These are phyloP conservation scores for Calonectria montana DNA, from an alignment of 2,329 filamentous ascomycete genomes.

Conservation along the genomic window DNA sequence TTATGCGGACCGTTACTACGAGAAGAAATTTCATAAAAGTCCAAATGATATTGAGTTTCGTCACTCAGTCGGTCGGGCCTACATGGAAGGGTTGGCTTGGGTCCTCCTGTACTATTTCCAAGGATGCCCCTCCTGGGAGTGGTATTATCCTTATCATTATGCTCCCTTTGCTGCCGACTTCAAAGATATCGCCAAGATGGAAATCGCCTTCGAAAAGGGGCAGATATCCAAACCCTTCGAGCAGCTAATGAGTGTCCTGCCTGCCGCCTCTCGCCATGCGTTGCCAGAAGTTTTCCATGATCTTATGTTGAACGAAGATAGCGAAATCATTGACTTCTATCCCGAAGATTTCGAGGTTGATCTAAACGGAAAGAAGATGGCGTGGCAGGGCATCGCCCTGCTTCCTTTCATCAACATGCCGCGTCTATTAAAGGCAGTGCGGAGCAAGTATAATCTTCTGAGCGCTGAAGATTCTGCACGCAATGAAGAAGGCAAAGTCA, in stretches of 20 bases:
- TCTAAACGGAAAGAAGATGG: constrained; percentile 97
- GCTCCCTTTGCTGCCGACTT: constrained; percentile 98
- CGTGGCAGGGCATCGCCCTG: constrained; percentile 95
- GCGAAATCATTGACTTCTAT: constrained; percentile 97
- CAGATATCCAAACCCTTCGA: constrained; percentile 92
- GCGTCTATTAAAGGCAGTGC: constrained; percentile 84
- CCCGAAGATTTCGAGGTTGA: constrained; percentile 94
- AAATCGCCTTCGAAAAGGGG: constrained; percentile 85
- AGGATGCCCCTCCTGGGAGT: constrained; percentile 97
- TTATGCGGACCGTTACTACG: constrained; percentile 95
- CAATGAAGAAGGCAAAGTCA: constrained; percentile 84
- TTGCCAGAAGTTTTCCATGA: constrained; percentile 89
- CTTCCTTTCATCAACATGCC: constrained; percentile 97
- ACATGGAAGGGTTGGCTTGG: constrained; percentile 95
- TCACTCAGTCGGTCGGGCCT: constrained; percentile 87
- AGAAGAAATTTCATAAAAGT: constrained; percentile 92
- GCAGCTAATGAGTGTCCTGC: constrained; percentile 97
- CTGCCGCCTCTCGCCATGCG: constrained; percentile 91
- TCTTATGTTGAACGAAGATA: constrained; percentile 89
- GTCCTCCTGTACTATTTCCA: constrained; percentile 98
- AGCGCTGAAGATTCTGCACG: constrained; percentile 80
- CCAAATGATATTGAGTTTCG: constrained; percentile 87
- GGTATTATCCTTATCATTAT: constrained; percentile 99
- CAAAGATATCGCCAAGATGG: constrained; percentile 81
- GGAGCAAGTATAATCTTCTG: constrained; percentile 82